These are phyloP conservation scores for Penicillium sp. DNA, from an alignment of 2,329 filamentous ascomycete species.

Conservation along the genomic window DNA sequence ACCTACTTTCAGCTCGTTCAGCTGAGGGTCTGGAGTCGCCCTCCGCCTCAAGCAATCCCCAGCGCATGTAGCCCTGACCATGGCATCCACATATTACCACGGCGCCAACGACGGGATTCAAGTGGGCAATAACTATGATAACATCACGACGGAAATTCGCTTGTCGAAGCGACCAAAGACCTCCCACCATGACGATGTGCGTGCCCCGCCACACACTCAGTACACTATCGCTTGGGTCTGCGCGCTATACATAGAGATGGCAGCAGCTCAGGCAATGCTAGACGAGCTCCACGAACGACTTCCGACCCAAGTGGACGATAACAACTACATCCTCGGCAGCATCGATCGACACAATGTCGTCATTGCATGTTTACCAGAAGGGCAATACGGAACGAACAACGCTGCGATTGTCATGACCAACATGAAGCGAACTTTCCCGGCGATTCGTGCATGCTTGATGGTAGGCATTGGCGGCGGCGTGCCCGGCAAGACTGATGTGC, in stretches of 20 bases:
- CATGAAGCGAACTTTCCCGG: conserved; percentile 28
- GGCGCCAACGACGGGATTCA: not conserved
- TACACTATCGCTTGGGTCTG: conserved; percentile 39
- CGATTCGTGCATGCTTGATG: conserved; percentile 27
- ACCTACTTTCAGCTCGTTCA: not conserved
- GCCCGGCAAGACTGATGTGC: conserved; percentile 26
- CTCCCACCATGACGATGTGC: not conserved
- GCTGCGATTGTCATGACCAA: conserved; percentile 25
- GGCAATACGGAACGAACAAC: conserved; percentile 22
- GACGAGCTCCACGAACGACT: conserved; percentile 28
- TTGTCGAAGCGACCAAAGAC: conserved; percentile 7
- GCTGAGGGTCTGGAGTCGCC: not conserved
- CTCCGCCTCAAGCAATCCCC: not conserved
- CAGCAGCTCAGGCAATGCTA: conserved; percentile 30
- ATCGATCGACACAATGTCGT: conserved; percentile 28
- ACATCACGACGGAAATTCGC: not conserved
- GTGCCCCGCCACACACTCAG: not conserved
- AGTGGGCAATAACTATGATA: not conserved
- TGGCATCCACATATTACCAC: not conserved
- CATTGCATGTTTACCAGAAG: conserved; percentile 24
- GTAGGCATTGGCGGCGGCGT: conserved; percentile 36
- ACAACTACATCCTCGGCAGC: conserved; percentile 25
- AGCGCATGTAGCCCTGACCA: not conserved
- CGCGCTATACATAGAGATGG: conserved; percentile 31
- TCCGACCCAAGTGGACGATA: conserved; percentile 10